Conservation (phyloP, 2,329 filamentous ascomycete genomes). For the Lasiodiplodia citricola region DNA sequence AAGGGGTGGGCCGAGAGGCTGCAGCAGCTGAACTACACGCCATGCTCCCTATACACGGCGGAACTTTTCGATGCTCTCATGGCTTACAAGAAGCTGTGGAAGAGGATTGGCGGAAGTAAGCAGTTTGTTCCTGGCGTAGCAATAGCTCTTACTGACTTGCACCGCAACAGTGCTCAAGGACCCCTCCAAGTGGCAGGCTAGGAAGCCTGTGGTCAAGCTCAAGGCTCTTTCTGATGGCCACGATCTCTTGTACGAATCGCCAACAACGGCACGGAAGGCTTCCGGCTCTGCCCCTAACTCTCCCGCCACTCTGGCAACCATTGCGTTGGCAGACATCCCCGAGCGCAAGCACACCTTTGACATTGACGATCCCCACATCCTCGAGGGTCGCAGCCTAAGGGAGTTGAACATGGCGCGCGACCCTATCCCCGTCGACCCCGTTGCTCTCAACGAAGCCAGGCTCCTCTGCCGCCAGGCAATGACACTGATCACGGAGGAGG, state of each 20-base stretch:
- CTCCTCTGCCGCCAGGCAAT: constrained; percentile 38
- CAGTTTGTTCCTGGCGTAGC: neutral
- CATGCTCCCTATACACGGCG: constrained; percentile 40
- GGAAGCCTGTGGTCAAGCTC: constrained; percentile 2
- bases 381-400: constrained; percentile 31
- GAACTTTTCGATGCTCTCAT: constrained; percentile 41
- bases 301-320: neutral
- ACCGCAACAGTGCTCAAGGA: constrained; percentile 12
- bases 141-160: neutral
- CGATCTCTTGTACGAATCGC: constrained; percentile 8
- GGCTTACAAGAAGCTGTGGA: constrained; percentile 43
- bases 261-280: neutral
- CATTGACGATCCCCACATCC: constrained; percentile 32
- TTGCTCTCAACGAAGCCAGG: constrained; percentile 37
- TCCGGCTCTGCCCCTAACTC: neutral
- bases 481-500: constrained; percentile 40
- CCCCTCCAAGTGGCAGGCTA: constrained; percentile 8
- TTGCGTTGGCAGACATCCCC: neutral
- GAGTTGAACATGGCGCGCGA: constrained; percentile 34
- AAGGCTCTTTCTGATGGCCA: neutral
- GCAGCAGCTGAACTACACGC: constrained; percentile 41
- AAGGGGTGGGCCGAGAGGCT: constrained; percentile 34
- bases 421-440: constrained; percentile 36
- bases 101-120: constrained; percentile 37
- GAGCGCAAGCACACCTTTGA: constrained; percentile 36